Evolutionary conservation across 1,284 basidiomycete genomes (phyloP).

Genomic region (Tremellales sp.): DNA sequence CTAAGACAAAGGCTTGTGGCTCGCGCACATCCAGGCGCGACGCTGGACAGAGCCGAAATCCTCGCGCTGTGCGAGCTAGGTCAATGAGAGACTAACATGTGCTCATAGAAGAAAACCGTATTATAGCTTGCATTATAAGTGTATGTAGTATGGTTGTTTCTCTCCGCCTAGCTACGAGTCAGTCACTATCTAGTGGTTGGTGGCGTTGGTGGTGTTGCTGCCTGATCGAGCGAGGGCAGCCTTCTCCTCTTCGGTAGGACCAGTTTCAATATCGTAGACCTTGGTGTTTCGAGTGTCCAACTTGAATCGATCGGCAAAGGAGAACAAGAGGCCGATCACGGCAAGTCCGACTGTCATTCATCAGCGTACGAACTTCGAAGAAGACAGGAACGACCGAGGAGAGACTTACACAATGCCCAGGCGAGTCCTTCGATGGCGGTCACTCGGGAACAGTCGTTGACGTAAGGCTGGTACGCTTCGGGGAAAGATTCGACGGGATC

Average conservation of each 20-base stretch:
- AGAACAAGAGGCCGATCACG: slow-evolving; percentile 32
- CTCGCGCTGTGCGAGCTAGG: no score
- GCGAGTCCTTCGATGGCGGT: slow-evolving; percentile 35
- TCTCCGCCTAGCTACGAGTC: neutral
- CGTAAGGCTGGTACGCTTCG: slow-evolving; percentile 22
- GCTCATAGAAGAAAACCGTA: neutral
- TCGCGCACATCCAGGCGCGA: no score
- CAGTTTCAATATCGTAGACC: slow-evolving; percentile 22
- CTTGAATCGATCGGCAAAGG: slow-evolving; percentile 29
- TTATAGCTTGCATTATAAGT: neutral
- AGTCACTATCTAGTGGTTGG: neutral
- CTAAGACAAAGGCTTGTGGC: no score
- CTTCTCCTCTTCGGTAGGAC: neutral
- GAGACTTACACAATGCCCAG: slow-evolving; percentile 37
- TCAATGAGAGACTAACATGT: no score
- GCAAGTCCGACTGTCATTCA: slow-evolving; percentile 26
- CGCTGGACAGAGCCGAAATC: no score
- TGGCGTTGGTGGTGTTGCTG: neutral
- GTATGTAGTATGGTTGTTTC: neutral
- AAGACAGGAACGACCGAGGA: neutral
- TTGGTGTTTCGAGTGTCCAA: slow-evolving; percentile 17
- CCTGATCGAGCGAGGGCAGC: neutral
- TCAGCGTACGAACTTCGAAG: neutral
- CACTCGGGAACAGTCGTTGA: slow-evolving; percentile 26
- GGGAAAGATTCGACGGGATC: slow-evolving; percentile 26